A percentile compares a stretch with the other conserved stretches of the same genome.
Evolutionary conservation across 2,329 filamentous ascomycete species (phyloP).

Genomic region (Metarhizium album): DNA sequence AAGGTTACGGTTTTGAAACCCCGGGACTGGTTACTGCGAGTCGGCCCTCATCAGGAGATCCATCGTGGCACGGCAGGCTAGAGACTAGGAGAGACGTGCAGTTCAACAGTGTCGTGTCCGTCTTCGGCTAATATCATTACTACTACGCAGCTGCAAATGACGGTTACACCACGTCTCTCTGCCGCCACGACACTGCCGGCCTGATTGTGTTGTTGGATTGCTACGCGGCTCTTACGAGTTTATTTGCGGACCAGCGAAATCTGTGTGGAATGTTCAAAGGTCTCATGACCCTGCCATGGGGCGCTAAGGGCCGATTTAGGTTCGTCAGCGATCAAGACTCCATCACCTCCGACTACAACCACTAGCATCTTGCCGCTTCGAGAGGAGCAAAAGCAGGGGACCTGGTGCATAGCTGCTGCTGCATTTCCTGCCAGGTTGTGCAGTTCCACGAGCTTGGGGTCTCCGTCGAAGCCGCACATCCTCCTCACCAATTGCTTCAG

Average conservation of each 20-base stretch:
- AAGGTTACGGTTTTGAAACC: background rate
- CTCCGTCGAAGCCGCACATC: too few relatives aligned
- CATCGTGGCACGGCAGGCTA: background rate
- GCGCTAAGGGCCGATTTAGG: slow-evolving; percentile 16
- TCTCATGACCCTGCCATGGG: slow-evolving; percentile 21
- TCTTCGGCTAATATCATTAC: background rate
- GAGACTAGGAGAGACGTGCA: background rate
- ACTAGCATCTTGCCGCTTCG: background rate
- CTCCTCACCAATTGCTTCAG: slow-evolving; percentile 4
- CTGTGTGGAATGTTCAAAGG: slow-evolving; percentile 15
- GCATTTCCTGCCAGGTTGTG: slow-evolving; percentile 8
- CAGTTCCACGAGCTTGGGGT: background rate
- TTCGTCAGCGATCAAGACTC: slow-evolving; percentile 4
- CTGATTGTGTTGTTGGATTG: slow-evolving; percentile 1
- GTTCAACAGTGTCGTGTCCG: background rate
- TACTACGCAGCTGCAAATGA: background rate
- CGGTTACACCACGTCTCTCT: background rate
- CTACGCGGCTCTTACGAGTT: slow-evolving; percentile 7
- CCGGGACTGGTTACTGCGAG: background rate
- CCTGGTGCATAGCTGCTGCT: background rate
- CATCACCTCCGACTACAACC: background rate
- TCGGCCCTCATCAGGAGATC: background rate
- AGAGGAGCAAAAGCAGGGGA: slow-evolving; percentile 1
- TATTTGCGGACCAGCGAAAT: slow-evolving; percentile 6
- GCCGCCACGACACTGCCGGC: background rate